Conservation (phyloP, 352 stramenopile genomes). For the Globisporangium iwayamae region DNA sequence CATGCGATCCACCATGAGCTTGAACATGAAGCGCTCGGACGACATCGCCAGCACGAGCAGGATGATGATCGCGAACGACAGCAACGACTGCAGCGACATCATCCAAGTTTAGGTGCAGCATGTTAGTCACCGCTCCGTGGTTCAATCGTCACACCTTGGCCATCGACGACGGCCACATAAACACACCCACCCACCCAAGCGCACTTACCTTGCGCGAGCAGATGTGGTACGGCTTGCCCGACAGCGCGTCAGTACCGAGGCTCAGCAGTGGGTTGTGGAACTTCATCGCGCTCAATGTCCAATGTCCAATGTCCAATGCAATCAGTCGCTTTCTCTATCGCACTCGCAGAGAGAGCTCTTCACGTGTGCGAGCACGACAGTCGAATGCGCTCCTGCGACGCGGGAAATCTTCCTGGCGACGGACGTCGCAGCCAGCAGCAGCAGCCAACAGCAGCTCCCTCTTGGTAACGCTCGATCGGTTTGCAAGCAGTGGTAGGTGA, state of each 20-base stretch:
- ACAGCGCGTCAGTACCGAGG: slow-evolving; percentile 78
- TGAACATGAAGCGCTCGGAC: slow-evolving; percentile 85
- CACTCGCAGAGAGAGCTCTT: background rate
- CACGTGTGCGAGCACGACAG: background rate
- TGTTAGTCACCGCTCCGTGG: background rate
- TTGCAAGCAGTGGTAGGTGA: too few relatives aligned
- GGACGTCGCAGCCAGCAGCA: too few relatives aligned
- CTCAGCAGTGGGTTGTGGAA: slow-evolving; percentile 76
- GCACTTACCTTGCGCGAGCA: slow-evolving; percentile 72
- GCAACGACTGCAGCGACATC: slow-evolving; percentile 43
- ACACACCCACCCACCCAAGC: background rate
- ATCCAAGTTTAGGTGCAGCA: background rate
- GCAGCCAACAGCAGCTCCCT: too few relatives aligned
- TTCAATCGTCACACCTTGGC: too few relatives aligned
- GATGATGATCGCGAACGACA: slow-evolving; percentile 72
- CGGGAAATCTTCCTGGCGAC: too few relatives aligned
- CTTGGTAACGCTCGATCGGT: too few relatives aligned
- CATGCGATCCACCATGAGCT: slow-evolving; percentile 88
- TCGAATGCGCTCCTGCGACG: background rate
- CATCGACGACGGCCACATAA: background rate
- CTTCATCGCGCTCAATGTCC: slow-evolving; percentile 33
- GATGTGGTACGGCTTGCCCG: slow-evolving; percentile 82
- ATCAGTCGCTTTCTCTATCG: background rate
- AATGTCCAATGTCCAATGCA: too few relatives aligned
- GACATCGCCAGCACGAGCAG: slow-evolving; percentile 74